Evolutionary conservation across 1,284 basidiomycete species (phyloP), one percentile per base, ranked within the genome.

Genomic region (Pyrrhoderma noxium): DNA sequence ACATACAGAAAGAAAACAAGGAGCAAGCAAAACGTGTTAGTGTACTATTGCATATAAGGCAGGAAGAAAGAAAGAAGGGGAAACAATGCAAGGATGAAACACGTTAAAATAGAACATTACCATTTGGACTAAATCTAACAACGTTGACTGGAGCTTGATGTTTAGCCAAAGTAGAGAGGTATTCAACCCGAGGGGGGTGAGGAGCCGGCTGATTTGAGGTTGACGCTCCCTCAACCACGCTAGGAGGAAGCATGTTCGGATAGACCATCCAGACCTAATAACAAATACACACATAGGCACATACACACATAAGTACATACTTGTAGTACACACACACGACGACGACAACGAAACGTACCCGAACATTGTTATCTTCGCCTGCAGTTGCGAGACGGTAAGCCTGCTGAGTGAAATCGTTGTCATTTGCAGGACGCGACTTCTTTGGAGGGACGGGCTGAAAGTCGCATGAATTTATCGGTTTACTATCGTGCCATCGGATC

Each of bases 61-160:
- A n/a, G n/a, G n/a, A n/a, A n/a, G n/a, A n/a, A n/a, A n/a, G n/a
- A n/a, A n/a, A n/a, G n/a, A n/a, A n/a, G n/a, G n/a, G n/a, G n/a
- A n/a, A n/a, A n/a, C n/a, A n/a, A n/a, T n/a, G n/a, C n/a, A n/a
- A n/a, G n/a, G n/a, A n/a, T n/a, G n/a, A n/a, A n/a, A n/a, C 22
- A n/a, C 44, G 14, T 39, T 38, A 27, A 27, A 36, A 45, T 45
- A 56, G 54, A 54, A 52, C 51, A 37, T n/a, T 63, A 85, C 95
- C 94, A 62, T 88, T 93, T 7, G 95, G 95, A 61, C 90, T 94
- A 71, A 93, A 99, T 43, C 95, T 77, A 21, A 96, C 95, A 13
- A 96, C 95, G 59, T 99, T 99, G 56, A 99, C 95, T 3, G 93
- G 84, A 19, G 91, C 92, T 9, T 91, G 93, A 68, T 99, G 95